Conservation (phyloP, 2,329 filamentous ascomycete genomes). For the Catunica adiposa region DNA sequence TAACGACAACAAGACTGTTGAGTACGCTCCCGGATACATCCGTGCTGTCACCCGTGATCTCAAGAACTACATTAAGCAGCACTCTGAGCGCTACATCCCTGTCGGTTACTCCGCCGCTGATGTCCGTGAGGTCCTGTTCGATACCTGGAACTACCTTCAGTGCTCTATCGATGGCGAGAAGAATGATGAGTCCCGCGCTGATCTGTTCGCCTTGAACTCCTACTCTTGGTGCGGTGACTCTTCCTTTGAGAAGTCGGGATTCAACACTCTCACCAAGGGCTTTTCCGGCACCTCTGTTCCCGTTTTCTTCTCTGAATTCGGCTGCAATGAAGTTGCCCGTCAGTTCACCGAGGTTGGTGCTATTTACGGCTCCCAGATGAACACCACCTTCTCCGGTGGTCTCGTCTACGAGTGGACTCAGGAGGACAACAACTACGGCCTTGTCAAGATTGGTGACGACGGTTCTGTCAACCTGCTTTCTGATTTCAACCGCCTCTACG, state of each 20-base stretch:
- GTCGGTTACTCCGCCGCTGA: conserved; percentile 72
- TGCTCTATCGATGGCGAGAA: conserved; percentile 40
- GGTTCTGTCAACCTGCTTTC: conserved; percentile 39
- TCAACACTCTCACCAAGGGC: conserved; percentile 44
- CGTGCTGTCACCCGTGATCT: conserved; percentile 63
- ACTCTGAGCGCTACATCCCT: conserved; percentile 50
- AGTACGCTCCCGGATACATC: conserved; percentile 50
- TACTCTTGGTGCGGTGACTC: conserved; percentile 57
- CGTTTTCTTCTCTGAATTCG: conserved; percentile 69
- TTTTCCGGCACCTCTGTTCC: conserved; percentile 53
- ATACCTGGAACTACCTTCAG: conserved; percentile 61
- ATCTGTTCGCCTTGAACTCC: conserved; percentile 61
- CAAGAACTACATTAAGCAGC: conserved; percentile 63
- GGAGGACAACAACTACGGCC: conserved; percentile 48
- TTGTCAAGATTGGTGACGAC: conserved; percentile 45
- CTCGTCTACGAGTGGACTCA: conserved; percentile 69
- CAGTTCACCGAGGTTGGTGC: conserved; percentile 59
- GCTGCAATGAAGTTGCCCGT: conserved; percentile 58
- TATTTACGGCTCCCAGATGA: conserved; percentile 59
- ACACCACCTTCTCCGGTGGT: conserved; percentile 50
- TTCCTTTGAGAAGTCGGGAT: conserved; percentile 45
- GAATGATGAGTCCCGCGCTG: conserved; percentile 46
- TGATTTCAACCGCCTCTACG: conserved; percentile 59
- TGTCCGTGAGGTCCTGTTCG: conserved; percentile 54
- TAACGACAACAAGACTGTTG: conserved; percentile 44